These are phyloP conservation scores for thale cress (Arabidopsis thaliana) DNA, from an alignment of 345 rosid genomes.

Conservation along the genomic window DNA sequence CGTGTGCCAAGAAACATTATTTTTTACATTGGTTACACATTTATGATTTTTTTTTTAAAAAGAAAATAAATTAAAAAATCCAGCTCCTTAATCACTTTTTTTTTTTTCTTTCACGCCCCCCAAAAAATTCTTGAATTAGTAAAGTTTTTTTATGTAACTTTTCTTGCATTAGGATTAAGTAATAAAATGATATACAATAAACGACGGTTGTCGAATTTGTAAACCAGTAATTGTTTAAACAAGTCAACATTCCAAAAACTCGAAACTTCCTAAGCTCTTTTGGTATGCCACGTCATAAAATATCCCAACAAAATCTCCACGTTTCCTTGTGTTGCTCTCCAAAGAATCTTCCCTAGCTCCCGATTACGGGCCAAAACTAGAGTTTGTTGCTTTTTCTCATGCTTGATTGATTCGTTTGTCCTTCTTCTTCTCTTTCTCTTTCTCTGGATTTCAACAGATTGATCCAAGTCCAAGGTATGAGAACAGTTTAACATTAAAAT, in stretches of 20 bases:
- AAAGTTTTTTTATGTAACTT: too few relatives aligned
- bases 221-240: background rate
- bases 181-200: background rate
- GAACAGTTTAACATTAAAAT: background rate
- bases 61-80: too few relatives aligned
- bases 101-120: background rate
- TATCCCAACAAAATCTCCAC: conserved; percentile 26
- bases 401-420: conserved; percentile 20
- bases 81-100: background rate
- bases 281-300: conserved; percentile 30
- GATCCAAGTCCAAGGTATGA: conserved; percentile 13
- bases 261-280: conserved; percentile 10
- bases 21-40: background rate
- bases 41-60: background rate
- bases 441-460: conserved; percentile 1
- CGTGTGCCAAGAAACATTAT: background rate
- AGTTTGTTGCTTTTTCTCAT: conserved; percentile 22
- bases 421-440: background rate
- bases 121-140: background rate
- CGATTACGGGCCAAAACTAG: conserved; percentile 34
- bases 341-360: conserved; percentile 39
- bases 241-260: conserved; percentile 18
- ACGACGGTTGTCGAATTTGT: background rate
- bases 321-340: conserved; percentile 36
- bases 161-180: background rate